phyloP scores from a whole-genome alignment of 257 asterid species.

The Leptodermis oblonga region DNA sequence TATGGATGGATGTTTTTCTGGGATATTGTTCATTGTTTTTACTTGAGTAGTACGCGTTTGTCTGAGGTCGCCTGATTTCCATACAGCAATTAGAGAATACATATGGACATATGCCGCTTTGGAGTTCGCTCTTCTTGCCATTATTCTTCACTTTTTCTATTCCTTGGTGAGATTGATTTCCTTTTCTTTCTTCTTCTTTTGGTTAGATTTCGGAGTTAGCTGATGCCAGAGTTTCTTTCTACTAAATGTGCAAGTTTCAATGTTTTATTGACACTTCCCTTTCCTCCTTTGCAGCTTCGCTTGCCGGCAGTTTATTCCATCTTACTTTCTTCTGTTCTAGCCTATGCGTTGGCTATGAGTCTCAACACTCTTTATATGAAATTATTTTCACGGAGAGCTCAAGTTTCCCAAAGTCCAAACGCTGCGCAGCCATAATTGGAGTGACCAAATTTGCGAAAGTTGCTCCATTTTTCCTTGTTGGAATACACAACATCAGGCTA shows the following conservation, averaged over 20 bases:
- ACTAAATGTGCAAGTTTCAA: not conserved
- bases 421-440: conserved; percentile 32
- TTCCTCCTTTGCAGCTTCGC: conserved; percentile 44
- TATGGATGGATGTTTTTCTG: conserved; percentile 18
- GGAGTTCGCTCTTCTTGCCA: conserved; percentile 68
- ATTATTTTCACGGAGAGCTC: conserved; percentile 40
- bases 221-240: not conserved
- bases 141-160: conserved; percentile 55
- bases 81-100: conserved; percentile 75
- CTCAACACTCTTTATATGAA: conserved; percentile 45
- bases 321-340: conserved; percentile 52
- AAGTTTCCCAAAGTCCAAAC: conserved; percentile 28
- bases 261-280: not conserved
- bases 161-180: conserved; percentile 46
- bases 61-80: conserved; percentile 16
- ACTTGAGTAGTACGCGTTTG: conserved; percentile 1
- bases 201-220: not conserved
- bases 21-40: not conserved
- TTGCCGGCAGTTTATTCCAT: conserved; percentile 54
- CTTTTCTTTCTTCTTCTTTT: not conserved
- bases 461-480: not conserved
- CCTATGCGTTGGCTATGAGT: conserved; percentile 55
- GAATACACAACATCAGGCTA: not conserved
- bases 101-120: conserved; percentile 83
- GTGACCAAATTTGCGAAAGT: not conserved